Evolutionary conservation across 2,329 filamentous ascomycete genomes (phyloP).

Genomic region (Teratosphaeria gauchensis): DNA sequence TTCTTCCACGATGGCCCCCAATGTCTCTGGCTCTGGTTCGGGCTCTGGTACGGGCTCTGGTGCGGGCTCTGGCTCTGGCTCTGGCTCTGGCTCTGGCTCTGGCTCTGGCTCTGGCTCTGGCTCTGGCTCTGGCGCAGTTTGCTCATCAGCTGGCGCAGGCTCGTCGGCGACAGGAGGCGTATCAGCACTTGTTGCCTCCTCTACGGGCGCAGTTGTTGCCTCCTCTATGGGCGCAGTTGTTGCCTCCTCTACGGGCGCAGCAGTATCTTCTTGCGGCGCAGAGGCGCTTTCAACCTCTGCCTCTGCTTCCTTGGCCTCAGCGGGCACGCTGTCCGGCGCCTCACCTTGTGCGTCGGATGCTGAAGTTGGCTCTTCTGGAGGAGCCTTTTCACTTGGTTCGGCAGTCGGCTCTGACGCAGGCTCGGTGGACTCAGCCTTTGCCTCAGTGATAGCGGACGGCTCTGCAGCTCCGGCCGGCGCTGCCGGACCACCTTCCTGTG

Average conservation of each 20-base stretch:
- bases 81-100: too few relatives aligned
- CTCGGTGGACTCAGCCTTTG: background rate
- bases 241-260: background rate
- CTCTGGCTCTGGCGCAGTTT: background rate
- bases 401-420: background rate
- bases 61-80: too few relatives aligned
- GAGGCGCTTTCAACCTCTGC: background rate
- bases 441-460: background rate
- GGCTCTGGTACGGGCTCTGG: too few relatives aligned
- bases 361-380: background rate
- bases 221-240: background rate
- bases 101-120: background rate
- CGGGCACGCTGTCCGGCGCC: background rate
- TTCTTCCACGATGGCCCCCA: background rate
- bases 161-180: background rate
- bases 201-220: background rate
- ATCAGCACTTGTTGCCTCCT: background rate
- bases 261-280: background rate
- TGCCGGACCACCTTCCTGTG: background rate
- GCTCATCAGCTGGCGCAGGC: background rate
- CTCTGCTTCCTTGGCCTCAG: background rate
- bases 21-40: too few relatives aligned
- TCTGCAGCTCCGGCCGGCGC: background rate
- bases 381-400: background rate
- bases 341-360: background rate